Evolutionary conservation across 1,284 basidiomycete species (phyloP), one percentile per base, ranked within the genome.

Genomic region (Ustilago sp.): DNA sequence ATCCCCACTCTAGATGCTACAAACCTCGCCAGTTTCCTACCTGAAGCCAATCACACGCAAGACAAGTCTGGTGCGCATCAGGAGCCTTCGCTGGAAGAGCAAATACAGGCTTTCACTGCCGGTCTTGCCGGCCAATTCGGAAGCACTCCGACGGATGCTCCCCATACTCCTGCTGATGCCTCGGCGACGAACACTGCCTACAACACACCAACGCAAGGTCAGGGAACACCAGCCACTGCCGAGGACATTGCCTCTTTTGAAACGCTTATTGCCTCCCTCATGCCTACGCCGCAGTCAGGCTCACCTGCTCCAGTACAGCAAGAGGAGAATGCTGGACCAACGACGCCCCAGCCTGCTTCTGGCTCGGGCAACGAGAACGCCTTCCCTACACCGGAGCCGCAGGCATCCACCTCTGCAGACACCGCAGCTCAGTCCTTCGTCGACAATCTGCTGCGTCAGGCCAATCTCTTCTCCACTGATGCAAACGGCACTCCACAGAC

Each of bases 211-310:
- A 71, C 74, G 2, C 74, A 76, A 32, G 68, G 56, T 15, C 54
- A 71, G 4, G 74, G 63, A 28, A 76, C 74, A n/a, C 74, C 74
- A 3, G 74, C 74, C 0, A 68, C 68, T 23, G 65, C 68, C n/a
- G 65, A 71, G 28, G 74, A 76, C 51, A 59, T 76, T 19, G 62
- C 74, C 7, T 72, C 74, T 13, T 72, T 77, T 35, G 74, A 72
- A 11, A 66, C 74, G 4, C 63, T 77, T 31, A 68, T 77, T 31
- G 74, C 74, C 3, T 76, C 74, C 11, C 62, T 76, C n/a, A 76
- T 76, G 74, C 68, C 74, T 3, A 76, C 68, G 8, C 74, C 74
- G 4, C 59, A 59, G 32, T 52, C 63, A 12, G 67, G 61, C 38
- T 70, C 73, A 7, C 73, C 73, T 4, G 38, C 52, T 35, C 47